Evolutionary conservation across 148 eudicot species (phyloP), one percentile per base, ranked within the genome.

Genomic region (Rheum nobile): DNA sequence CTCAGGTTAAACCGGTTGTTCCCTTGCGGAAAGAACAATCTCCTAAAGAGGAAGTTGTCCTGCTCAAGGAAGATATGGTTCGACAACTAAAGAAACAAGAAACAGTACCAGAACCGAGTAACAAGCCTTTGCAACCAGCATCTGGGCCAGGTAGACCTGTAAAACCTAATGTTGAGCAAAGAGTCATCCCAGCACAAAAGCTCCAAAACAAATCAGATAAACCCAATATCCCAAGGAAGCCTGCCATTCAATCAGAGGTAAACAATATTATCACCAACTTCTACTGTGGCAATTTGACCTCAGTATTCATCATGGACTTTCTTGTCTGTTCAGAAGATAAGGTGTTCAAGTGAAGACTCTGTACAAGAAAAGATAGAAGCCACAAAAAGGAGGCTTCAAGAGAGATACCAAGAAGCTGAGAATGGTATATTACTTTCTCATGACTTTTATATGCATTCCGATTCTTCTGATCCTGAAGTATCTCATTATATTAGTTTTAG

Each of bases 381-480:
- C 37, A 75, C 98, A 14, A 94, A 94, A 78, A 89, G 98, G 83
- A 94, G 86, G 81, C 98, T 94, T 61, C 97, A 91, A 2, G 97
- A 94, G 78, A 86, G 98, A 8, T 94, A 94, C 78, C 96, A 88
- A 82, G 88, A 89, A 86, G 91, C 86, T 10, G 87, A 91, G 76
- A 85, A 89, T 73, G 98, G 98, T 94, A 63, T 3, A 78, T 79
- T 29, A 38, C 46, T 34, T 38, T 71, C 19, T 22, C 21, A 10
- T 4, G 39, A 39, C 10, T 69, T 69, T 29, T 17, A 19, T 37
- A 21, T 19, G 61, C 29, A 19, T 9, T 54, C 26, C 21, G 29
- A 54, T 54, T 24, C 61, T 54, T 54, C 29, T 54, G 61, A 61
- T 61, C 67, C 12, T 5, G 67, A 1, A 17, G 14, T 26, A 24